A percentile compares a stretch with the other conserved stretches of the same genome.
Conservation (phyloP, 2,329 filamentous ascomycete genomes). For the Monilinia fructicola region DNA sequence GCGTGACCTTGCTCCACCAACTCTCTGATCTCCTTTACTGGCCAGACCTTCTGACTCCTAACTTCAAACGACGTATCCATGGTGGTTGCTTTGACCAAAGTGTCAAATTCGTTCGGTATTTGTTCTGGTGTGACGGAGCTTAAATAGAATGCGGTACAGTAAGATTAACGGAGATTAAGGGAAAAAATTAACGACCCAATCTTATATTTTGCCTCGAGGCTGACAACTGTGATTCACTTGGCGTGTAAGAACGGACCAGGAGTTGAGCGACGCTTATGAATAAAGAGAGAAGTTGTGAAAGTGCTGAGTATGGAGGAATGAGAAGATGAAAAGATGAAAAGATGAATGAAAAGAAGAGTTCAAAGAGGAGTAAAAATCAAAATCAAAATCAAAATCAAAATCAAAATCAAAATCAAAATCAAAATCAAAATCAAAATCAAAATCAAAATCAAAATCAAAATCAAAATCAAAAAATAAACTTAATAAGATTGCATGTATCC, state of each 20-base stretch:
- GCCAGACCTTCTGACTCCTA: constrained; percentile 10
- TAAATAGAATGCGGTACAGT: constrained; percentile 4
- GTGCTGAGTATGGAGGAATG: background rate
- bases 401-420: no score
- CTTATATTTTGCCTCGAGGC: background rate
- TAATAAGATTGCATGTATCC: no score
- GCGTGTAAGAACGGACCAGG: background rate
- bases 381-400: no score
- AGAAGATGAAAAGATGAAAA: background rate
- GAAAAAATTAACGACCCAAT: background rate
- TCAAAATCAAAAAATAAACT: background rate
- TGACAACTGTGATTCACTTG: constrained; percentile 11
- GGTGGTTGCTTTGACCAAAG: constrained; percentile 15
- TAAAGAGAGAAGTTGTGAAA: background rate
- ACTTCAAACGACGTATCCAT: constrained; percentile 15
- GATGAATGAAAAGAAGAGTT: no score
- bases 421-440: no score
- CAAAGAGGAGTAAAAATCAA: no score
- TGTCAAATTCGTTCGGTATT: background rate
- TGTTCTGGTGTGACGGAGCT: constrained; percentile 7
- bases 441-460: background rate
- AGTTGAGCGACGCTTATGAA: background rate
- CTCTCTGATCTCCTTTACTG: constrained; percentile 18
- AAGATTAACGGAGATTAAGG: constrained; percentile 18
- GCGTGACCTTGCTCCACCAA: constrained; percentile 18